Base-by-base conservation (phyloP, 1,139 yeast species). In the Candida smagusa region DNA sequence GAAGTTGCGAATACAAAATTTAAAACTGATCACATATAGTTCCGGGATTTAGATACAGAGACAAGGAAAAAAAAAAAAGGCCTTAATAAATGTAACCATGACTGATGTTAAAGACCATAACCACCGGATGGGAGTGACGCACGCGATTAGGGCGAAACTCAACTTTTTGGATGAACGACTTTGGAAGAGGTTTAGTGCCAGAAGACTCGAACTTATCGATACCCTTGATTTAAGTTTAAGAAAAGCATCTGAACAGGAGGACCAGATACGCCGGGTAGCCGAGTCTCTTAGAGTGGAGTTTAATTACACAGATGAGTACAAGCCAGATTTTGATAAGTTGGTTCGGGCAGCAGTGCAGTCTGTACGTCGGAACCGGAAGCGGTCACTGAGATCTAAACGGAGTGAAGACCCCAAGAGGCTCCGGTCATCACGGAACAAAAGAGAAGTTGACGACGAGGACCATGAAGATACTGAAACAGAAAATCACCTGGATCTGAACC, bases 191-290 rank as follows among this genome's bases (percentile, higher is more conserved):
- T 90, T 92, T 55, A 84, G 95, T 8, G 89, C 95, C 2, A 69
- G 97, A 41, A 66, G 98, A 46, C 68, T 92, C 30, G 96, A 89
- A 60, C 69, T 92, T 40, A 92, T 92, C 30, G 97, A 90, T 57
- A 77, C 84, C 13, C 69, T 88, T 49, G 84, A 82, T 37, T 67
- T 92, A 40, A 80, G 90, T 47, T 74, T 81, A 22, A 79, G 79
- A 44, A 90, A 89, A 63, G 97, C 97, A 1, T 79, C 90, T 40
- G 97, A 92, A 57, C 97, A 92, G 58, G 97, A 90, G 49, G 79
- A 74, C 24, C 83, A 84, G 48, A 88, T 92, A 35, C 69, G 72
- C 36, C 72, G 76, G 37, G 94, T 94, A 27, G 96, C 97, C 0
- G 77, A 79, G 40, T 73, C 81, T 6, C 65, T 92, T 36, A 66